Evolutionary conservation across 1,284 basidiomycete species (phyloP), one percentile per base, ranked within the genome.

Genomic region (Tetrapyrgos nigripes): DNA sequence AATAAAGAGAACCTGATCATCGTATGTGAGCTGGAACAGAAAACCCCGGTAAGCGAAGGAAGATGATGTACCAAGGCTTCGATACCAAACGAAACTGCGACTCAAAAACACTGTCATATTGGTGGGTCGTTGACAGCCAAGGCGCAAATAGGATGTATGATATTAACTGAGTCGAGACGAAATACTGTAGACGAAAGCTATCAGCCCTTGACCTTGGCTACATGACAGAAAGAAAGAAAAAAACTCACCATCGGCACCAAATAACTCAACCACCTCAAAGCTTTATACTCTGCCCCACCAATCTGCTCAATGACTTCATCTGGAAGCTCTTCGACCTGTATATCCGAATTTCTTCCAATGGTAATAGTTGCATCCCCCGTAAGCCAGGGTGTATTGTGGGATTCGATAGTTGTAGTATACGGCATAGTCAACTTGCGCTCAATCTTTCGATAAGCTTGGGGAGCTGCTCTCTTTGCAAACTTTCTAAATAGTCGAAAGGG

Each of bases 241-340:
- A 11, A 6, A 73, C 79, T 56, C 60, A 84, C 82, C 17, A 69
- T 40, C 28, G 82, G 80, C 11, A 84, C 76, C 10, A 84, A 62
- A 66, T 79, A 83, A 57, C 77, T 82, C 62, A 84, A 68, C 50
- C 81, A 65, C 61, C 80, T 78, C 60, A 92, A 71, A 4, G 88
- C 89, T 9, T 87, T 76, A 71, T 90, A 94, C 75, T 96, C 93
- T 29, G 91, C 85, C 0, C 93, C 92, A 3, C 92, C 92, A n/a
- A 94, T 77, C 69, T 89, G 83, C 65, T 93, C 91, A 57, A 92
- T 72, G 71, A 94, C 86, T 11, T 91, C 89, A 59, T 83, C 82
- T 2, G 72, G 88, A 83, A 79, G 83, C 75, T 65, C 85, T 76
- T 72, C 92, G 73, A 66, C 86, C 51, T 85, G 80, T 69, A 96